These are phyloP conservation scores for Rauvolfia tetraphylla DNA, from an alignment of 257 asterid species.

Conservation along the genomic window DNA sequence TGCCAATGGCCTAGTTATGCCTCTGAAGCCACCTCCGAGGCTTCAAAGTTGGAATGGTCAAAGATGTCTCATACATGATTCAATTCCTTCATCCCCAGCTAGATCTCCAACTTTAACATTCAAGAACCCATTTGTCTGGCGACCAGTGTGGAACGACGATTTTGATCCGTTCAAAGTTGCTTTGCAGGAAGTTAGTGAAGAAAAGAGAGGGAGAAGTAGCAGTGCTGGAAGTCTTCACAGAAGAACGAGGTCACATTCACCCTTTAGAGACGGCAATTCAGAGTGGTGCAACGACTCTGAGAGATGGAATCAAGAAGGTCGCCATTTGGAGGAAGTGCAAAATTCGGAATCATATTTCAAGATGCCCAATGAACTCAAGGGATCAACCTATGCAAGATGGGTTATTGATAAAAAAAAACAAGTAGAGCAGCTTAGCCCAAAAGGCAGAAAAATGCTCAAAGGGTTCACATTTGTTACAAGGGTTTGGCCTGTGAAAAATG, in stretches of 20 bases:
- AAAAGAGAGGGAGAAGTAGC: conserved; percentile 44
- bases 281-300: conserved; percentile 23
- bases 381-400: conserved; percentile 66
- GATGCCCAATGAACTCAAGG: conserved; percentile 53
- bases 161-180: conserved; percentile 66
- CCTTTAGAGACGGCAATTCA: conserved; percentile 25
- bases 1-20: conserved; percentile 58
- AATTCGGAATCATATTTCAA: conserved; percentile 18
- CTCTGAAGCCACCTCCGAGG: conserved; percentile 75
- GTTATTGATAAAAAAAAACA: conserved; percentile 45
- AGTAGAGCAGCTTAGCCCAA: conserved; percentile 21
- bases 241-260: conserved; percentile 58
- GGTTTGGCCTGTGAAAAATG: conserved; percentile 13
- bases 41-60: conserved; percentile 28
- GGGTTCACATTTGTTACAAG: conserved; percentile 1
- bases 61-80: conserved; percentile 21
- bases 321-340: conserved; percentile 19
- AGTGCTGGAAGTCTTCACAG: conserved; percentile 25
- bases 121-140: conserved; percentile 44
- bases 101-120: conserved; percentile 39
- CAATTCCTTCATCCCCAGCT: conserved; percentile 41
- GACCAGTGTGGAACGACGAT: conserved; percentile 42
- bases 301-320: conserved; percentile 1
- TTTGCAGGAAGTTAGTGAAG: conserved; percentile 57
- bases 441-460: conserved; percentile 1